Conservation (phyloP, 805 yeast species). For the Maudiozyma turicensis region DNA sequence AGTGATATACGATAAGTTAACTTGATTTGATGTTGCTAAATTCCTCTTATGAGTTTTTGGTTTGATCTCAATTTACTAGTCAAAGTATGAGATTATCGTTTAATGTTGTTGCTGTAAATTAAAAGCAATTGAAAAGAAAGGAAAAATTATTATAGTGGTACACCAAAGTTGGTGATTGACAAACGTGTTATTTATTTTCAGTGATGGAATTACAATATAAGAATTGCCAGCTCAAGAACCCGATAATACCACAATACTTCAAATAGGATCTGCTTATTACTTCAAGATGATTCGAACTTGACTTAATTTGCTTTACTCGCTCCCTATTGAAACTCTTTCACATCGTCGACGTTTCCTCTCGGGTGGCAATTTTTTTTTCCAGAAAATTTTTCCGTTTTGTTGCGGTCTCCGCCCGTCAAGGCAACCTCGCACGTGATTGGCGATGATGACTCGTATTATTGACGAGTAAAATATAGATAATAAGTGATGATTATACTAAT, state of each 20-base stretch:
- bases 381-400: not conserved
- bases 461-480: no score
- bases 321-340: not conserved
- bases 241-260: no score
- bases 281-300: no score
- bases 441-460: no score
- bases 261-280: no score
- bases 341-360: not conserved
- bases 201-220: no score
- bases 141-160: not conserved
- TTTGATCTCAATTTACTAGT: not conserved
- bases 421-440: not conserved
- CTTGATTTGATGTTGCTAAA: no score
- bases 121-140: not conserved
- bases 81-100: not conserved
- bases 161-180: slow-evolving; percentile 1
- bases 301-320: not conserved
- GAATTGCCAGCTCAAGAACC: no score
- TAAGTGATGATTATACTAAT: no score
- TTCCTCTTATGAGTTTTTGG: not conserved
- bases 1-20: no score
- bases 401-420: no score
- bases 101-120: not conserved
- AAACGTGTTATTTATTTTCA: not conserved
- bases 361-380: not conserved